Conservation (phyloP, 495 filamentous ascomycete genomes). For the Lasiosphaeria hispida region DNA sequence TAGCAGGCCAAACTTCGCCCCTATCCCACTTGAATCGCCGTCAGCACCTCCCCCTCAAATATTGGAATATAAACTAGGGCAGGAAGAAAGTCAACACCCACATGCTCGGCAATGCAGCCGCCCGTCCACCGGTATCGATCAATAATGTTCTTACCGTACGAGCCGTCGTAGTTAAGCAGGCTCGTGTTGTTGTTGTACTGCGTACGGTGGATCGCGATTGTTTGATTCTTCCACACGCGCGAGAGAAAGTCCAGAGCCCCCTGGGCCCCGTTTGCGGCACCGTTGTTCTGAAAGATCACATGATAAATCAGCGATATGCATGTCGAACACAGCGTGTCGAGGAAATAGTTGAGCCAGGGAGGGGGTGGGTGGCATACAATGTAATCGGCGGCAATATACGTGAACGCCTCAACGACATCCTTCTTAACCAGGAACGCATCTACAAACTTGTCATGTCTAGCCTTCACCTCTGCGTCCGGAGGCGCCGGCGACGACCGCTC, state of each 20-base stretch:
- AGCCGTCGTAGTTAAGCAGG: slow-evolving; percentile 11
- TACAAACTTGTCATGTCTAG: slow-evolving; percentile 11
- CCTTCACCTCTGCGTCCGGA: background rate
- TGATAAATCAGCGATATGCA: too few species aligned
- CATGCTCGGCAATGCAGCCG: slow-evolving; percentile 12
- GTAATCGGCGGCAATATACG: slow-evolving; percentile 9
- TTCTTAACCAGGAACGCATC: slow-evolving; percentile 13
- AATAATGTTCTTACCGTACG: slow-evolving; percentile 9
- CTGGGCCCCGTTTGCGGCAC: background rate
- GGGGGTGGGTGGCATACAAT: background rate
- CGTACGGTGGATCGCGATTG: slow-evolving; percentile 5
- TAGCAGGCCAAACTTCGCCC: slow-evolving; percentile 6
- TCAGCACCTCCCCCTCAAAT: background rate
- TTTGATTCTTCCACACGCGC: slow-evolving; percentile 1
- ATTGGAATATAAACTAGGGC: background rate
- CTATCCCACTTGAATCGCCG: background rate
- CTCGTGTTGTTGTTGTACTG: slow-evolving; percentile 5
- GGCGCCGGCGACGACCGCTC: background rate
- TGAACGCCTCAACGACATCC: slow-evolving; percentile 7
- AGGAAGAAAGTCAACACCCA: too few species aligned
- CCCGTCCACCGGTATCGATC: slow-evolving; percentile 13
- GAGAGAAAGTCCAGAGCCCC: slow-evolving; percentile 8
- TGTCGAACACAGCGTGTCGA: too few species aligned
- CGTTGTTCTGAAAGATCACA: slow-evolving; percentile 5
- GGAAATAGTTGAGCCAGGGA: background rate